Base-by-base conservation (phyloP, 2,329 filamentous ascomycete genomes). In the Botryotinia globosa region DNA sequence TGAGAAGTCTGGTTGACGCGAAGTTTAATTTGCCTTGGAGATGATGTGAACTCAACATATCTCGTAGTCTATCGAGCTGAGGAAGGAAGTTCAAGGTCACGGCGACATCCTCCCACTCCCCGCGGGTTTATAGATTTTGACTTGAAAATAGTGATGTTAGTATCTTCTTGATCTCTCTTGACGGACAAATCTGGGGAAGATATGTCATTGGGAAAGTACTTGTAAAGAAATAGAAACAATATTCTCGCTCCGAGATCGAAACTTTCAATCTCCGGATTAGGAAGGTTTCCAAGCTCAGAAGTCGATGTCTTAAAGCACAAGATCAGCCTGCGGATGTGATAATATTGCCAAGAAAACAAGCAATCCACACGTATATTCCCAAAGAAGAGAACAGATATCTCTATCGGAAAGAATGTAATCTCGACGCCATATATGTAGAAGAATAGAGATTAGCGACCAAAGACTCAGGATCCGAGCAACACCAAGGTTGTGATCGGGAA, bases 171-270 rank as follows among this genome's bases (percentile, higher is more conserved):
- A 54, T 16, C n/a, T 32, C n/a, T 5, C 0, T 29, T n/a, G n/a
- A 29, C 10, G 56, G 20, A 22, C 10, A 25, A 34, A 14, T 4
- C 4, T 14, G 4, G 8, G 16, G 9, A 16, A 3, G 14, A 56
- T 3, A 8, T 18, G 3, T 29, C 6, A 0, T 18, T 56, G 7
- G n/a, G 7, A 6, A 29, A 56, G 3, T 29, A 56, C 29, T 0
- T 1, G 1, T 8, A 6, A 18, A 29, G 12, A 0, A 25, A 16
- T 0, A 7, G 12, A 14, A 54, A n/a, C 12, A n/a, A n/a, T 7
- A 16, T 54, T 3, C 0, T n/a, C 48, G 12, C 25, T n/a, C 25
- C 48, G 48, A n/a, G 20, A 54, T n/a, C 25, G 5, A 12, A 54
- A 0, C n/a, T 7, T 29, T 14, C 14, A 18, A 32, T 56, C 3